Conservation (phyloP, 2,329 filamentous ascomycete genomes). For the Aureobasidium sp. region DNA sequence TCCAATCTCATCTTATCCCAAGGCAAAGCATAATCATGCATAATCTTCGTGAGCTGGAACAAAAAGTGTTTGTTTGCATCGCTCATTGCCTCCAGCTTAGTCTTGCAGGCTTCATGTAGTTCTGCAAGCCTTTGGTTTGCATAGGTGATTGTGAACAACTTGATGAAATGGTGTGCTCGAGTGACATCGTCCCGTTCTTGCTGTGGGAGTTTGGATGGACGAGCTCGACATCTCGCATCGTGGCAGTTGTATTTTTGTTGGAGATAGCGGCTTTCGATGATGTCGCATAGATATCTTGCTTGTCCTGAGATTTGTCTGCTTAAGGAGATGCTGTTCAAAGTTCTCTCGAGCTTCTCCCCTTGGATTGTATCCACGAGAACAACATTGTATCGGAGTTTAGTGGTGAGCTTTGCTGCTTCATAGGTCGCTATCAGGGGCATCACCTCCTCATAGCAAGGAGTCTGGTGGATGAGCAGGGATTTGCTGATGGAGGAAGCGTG, state of each 20-base stretch:
- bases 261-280: slow-evolving; percentile 2
- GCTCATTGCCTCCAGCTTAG: not conserved
- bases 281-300: slow-evolving; percentile 1
- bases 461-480: not conserved
- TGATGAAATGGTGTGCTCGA: slow-evolving; percentile 5
- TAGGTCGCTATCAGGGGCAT: not conserved
- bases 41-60: not conserved
- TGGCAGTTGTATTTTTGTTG: slow-evolving; percentile 5
- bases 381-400: not conserved
- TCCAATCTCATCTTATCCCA: slow-evolving; percentile 7
- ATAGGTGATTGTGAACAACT: not conserved
- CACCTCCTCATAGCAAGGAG: not conserved
- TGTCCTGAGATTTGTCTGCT: not conserved
- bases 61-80: not conserved
- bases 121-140: not conserved
- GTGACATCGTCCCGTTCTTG: not conserved
- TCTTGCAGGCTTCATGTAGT: not conserved
- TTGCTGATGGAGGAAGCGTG: not conserved
- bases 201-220: not conserved
- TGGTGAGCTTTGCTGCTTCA: not conserved
- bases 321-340: not conserved
- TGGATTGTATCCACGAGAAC: not conserved
- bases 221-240: slow-evolving; percentile 5
- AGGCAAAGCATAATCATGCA: slow-evolving; percentile 4
- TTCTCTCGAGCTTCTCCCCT: not conserved